Base-by-base conservation (phyloP, 208 protist genomes). In the Tritrichomonas musculus region DNA sequence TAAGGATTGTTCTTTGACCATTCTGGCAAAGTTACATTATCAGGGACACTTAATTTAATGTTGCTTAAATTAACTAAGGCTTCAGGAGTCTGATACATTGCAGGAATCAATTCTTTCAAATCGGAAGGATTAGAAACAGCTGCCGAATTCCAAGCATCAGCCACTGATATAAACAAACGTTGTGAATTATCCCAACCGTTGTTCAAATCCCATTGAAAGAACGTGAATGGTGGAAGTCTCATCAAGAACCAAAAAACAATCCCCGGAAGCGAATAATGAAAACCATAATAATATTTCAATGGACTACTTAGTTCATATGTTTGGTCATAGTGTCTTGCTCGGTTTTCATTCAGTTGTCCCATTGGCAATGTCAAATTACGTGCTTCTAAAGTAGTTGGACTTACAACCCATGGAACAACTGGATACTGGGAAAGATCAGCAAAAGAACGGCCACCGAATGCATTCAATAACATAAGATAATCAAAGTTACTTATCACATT, bases 131-230 rank as follows among this genome's bases (percentile, higher is more conserved):
- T 88, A 17, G 4, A 57, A 20, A n/a, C 14, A 0, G 77, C 44
- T 33, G 77, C 41, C 9, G 77, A 88, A n/a, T 4, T 88, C 33
- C 57, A 88, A 30, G 77, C 77, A 36, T 88, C 77, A 27, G 33
- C 9, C 0, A 50, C 39, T 11, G 41, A 57, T 11, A 60, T 13
- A 39, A 88, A 88, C 2, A 88, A 2, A 57, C 77, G 25, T 8
- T 49, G 20, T 57, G 41, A 47, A 39, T 53, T 27, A 50, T 88
- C 77, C 77, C 77, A 88, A 13, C 77, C 77, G 5, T 57, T 57
- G n/a, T 88, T 88, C 41, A 88, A 57, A 39, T 88, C 77, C 77
- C 77, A 88, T n/a, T 49, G n/a, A 47, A 88, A 88, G 57, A 47
- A 88, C 13, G 47, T 57, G 47, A 88, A 88, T 53, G 77, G 77